A percentile compares a stretch with the other conserved stretches of the same genome.
These are phyloP conservation scores for Ophiobolus disseminans DNA, from an alignment of 2,329 filamentous ascomycete genomes.

Conservation along the genomic window DNA sequence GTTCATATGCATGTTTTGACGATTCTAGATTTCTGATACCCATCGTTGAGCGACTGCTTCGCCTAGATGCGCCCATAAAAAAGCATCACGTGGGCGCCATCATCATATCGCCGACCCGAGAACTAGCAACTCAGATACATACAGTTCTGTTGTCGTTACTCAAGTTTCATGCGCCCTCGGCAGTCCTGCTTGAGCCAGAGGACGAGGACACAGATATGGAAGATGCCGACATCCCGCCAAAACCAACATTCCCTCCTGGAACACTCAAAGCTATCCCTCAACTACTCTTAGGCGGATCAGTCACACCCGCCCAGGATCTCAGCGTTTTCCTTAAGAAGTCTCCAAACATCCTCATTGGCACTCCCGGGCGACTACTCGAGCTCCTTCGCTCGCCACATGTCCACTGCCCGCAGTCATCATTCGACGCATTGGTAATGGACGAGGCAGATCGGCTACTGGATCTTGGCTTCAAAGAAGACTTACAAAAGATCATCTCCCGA, in stretches of 20 bases:
- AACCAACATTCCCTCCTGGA: constrained; percentile 54
- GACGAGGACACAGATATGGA: constrained; percentile 53
- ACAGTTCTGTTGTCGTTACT: constrained; percentile 78
- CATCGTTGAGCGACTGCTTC: constrained; percentile 80
- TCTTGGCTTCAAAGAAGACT: constrained; percentile 89
- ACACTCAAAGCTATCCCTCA: constrained; percentile 76
- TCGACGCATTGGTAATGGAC: constrained; percentile 91
- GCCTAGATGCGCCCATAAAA: constrained; percentile 81
- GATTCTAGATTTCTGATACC: constrained; percentile 73
- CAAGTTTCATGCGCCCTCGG: constrained; percentile 81
- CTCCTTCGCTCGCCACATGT: constrained; percentile 86
- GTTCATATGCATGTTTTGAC: neutral
- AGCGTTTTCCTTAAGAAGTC: constrained; percentile 82
- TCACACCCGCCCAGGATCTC: constrained; percentile 83
- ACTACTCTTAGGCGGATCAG: constrained; percentile 78
- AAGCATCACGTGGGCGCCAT: constrained; percentile 90
- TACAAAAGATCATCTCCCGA: constrained; percentile 82
- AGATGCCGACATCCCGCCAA: constrained; percentile 48
- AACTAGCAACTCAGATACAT: constrained; percentile 90
- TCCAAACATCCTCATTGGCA: constrained; percentile 88
- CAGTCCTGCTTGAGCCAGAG: constrained; percentile 66
- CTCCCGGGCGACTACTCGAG: constrained; percentile 87
- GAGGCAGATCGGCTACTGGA: constrained; percentile 93
- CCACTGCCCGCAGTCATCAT: constrained; percentile 84
- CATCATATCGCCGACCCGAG: constrained; percentile 90